Evolutionary conservation across 164 flowering plant genomes (phyloP).

Genomic region (Platanus orientalis): DNA sequence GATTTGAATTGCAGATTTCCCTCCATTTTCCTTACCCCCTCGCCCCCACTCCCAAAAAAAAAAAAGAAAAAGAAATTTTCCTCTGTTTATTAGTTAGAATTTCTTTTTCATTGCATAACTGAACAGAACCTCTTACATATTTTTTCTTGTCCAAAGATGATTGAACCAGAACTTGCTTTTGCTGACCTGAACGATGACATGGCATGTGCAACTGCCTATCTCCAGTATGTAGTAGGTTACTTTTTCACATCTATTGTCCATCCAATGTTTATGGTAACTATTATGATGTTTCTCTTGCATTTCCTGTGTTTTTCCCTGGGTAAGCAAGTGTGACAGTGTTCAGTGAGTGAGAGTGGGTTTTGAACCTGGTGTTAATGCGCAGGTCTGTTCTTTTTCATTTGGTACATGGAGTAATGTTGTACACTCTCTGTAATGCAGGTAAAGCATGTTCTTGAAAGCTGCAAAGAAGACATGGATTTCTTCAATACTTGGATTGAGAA

Average conservation of each 20-base stretch:
- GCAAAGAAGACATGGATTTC: conserved; percentile 99
- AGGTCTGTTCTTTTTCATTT: neutral
- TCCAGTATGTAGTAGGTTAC: conserved; percentile 99
- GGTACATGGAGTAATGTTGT: conserved; percentile 1
- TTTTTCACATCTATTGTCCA: conserved; percentile 30
- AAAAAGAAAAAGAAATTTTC: no score
- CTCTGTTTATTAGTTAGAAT: no score
- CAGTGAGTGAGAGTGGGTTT: neutral
- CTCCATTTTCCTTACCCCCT: neutral
- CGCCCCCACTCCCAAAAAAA: neutral
- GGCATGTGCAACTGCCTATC: conserved; percentile 99
- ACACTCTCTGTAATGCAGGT: conserved; percentile 47
- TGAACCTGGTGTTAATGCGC: neutral
- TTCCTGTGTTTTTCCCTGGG: neutral
- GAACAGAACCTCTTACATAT: neutral
- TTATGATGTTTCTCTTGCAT: neutral
- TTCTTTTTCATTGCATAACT: neutral
- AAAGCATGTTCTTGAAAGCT: conserved; percentile 72
- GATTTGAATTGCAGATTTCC: neutral
- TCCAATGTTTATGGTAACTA: neutral
- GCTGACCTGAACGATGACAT: conserved; percentile 94
- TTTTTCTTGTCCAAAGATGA: conserved; percentile 60
- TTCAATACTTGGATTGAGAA: conserved; percentile 95
- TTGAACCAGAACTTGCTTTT: conserved; percentile 99
- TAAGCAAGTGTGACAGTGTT: no score